Evolutionary conservation across 2,329 filamentous ascomycete genomes (phyloP), one percentile per base, ranked within the genome.

Genomic region (Aspergillus neoniger): DNA sequence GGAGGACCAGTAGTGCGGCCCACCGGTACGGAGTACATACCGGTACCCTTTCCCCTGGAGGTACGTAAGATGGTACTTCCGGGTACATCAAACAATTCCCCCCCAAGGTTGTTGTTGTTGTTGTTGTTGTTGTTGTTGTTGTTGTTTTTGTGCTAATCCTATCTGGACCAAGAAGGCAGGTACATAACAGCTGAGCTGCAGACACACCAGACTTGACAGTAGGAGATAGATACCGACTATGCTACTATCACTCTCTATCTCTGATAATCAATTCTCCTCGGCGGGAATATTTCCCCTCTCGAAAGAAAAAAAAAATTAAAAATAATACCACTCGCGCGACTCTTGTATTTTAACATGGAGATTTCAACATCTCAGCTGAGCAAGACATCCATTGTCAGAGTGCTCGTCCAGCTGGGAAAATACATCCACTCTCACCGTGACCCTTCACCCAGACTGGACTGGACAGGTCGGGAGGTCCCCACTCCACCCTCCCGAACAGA

Each of bases 11-110:
- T 49, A 49, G 44, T 17, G 44, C 44, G 44, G 44, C 23, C 44
- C 44, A 49, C 44, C 47, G 8, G 47, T 52, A 48, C 23, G 23
- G 25, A 32, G 47, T 50, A 15, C 47, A 17, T 30, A 50, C 47
- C 47, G 25, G 47, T 50, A 50, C 47, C 47, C 17, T 50, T 50
- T 28, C 25, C n/a, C 47, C 47, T 50, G 47, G 47, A 30, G 25
- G 15, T 50, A 30, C 47, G 47, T 50, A 50, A 50, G 7, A 50
- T 50, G 47, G 47, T 30, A 50, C 47, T 30, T 50, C 25, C 23
- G 23, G 17, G 47, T 50, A 50, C 47, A 50, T 50, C 17, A n/a
- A 14, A 36, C 28, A 36, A 9, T 14, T 36, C 12, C 28, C 15
- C 47, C 25, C 25, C 47, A 44, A 44, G 41, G 41, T 44, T 6